Evolutionary conservation across 2,329 filamentous ascomycete species (phyloP).

Genomic region (Zymoseptoria pseudotritici): DNA sequence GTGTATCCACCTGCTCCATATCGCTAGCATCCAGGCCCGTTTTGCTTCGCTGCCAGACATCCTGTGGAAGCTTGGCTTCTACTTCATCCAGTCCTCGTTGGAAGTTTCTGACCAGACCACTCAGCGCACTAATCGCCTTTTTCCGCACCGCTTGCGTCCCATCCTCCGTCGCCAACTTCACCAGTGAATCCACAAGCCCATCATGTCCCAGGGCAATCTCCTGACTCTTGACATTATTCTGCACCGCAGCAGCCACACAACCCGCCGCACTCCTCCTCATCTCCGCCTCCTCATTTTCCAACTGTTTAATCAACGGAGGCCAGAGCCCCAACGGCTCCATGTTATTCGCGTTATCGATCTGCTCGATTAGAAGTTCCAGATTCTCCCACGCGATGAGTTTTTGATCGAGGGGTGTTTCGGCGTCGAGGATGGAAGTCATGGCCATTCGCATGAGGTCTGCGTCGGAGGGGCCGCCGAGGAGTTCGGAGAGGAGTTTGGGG

Average conservation of each 20-base stretch:
- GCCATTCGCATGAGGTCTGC: constrained; percentile 84
- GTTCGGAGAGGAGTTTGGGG: constrained; percentile 61
- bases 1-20: constrained; percentile 73
- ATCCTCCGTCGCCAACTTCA: constrained; percentile 55
- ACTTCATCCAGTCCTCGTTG: constrained; percentile 63
- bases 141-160: constrained; percentile 60
- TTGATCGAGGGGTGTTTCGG: constrained; percentile 60
- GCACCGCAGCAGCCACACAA: constrained; percentile 89
- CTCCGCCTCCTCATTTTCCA: constrained; percentile 62
- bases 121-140: constrained; percentile 86
- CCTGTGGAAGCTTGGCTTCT: constrained; percentile 59
- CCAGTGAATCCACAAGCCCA: constrained; percentile 64
- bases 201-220: constrained; percentile 53
- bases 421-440: constrained; percentile 66
- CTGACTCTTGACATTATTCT: constrained; percentile 86
- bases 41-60: constrained; percentile 45
- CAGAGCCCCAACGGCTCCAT: constrained; percentile 72
- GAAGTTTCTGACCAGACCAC: constrained; percentile 79
- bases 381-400: constrained; percentile 87
- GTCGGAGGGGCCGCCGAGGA: constrained; percentile 80
- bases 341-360: constrained; percentile 95
- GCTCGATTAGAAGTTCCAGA: constrained; percentile 86
- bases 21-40: constrained; percentile 68
- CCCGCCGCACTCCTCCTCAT: constrained; percentile 82
- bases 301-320: constrained; percentile 65